Evolutionary conservation across 768 basidiomycete genomes (phyloP).

Genomic region (Xerocomus spinulosus): DNA sequence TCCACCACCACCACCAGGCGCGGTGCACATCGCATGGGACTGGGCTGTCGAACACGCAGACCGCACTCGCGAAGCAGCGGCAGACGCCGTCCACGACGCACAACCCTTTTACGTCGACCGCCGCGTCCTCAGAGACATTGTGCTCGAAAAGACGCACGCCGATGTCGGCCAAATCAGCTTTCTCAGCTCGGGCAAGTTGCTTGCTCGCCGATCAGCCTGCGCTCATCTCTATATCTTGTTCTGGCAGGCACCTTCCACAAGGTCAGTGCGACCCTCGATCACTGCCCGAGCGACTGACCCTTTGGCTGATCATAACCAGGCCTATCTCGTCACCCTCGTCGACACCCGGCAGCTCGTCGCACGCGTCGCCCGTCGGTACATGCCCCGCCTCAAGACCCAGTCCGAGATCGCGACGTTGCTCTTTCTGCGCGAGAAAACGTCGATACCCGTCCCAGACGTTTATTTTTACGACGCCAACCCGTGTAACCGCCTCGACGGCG

Average conservation of each 20-base stretch:
- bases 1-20: constrained; percentile 2
- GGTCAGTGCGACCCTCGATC: constrained; percentile 34
- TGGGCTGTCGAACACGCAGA: constrained; percentile 73
- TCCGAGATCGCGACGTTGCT: constrained; percentile 83
- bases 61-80: constrained; percentile 56
- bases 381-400: constrained; percentile 82
- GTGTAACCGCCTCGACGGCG: constrained; percentile 78
- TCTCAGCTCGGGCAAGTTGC: constrained; percentile 61
- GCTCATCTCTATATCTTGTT: constrained; percentile 10
- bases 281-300: constrained; percentile 6
- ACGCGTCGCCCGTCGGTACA: constrained; percentile 78
- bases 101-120: constrained; percentile 75
- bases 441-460: constrained; percentile 69
- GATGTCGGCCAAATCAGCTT: constrained; percentile 71
- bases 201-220: too few species aligned
- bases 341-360: constrained; percentile 64
- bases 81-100: constrained; percentile 58
- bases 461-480: constrained; percentile 80
- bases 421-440: constrained; percentile 68
- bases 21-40: constrained; percentile 51
- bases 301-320: constrained; percentile 40
- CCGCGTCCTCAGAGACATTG: constrained; percentile 68
- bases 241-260: constrained; percentile 87
- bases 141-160: constrained; percentile 61
- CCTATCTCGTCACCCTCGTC: constrained; percentile 67